phyloP scores from a whole-genome alignment of 176 grass and related monocot genomes.

The Melocanna baccifera region DNA sequence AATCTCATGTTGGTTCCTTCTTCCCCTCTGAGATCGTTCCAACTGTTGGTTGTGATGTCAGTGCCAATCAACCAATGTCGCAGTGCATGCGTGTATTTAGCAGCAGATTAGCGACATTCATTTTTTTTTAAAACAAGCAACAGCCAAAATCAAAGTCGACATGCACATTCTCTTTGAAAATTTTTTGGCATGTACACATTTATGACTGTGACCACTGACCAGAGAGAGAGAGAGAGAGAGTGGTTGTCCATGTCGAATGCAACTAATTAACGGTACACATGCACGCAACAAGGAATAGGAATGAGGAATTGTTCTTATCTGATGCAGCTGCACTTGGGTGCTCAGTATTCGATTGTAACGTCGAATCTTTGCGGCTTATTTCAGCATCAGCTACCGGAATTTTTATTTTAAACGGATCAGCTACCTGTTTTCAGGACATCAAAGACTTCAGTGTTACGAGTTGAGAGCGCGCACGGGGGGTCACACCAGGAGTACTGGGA shows the following conservation, averaged over 20 bases:
- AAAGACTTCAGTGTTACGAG: not conserved
- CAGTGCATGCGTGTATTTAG: not conserved
- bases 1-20: not conserved
- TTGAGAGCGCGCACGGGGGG: too few relatives aligned
- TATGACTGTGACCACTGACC: not conserved
- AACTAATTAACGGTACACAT: not conserved
- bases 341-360: not conserved
- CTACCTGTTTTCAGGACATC: not conserved
- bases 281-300: not conserved
- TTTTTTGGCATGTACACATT: slow-evolving; percentile 12
- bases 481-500: too few relatives aligned
- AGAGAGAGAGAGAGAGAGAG: not conserved
- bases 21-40: not conserved
- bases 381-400: not conserved
- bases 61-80: not conserved
- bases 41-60: not conserved
- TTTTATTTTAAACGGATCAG: too few relatives aligned
- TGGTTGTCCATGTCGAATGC: not conserved
- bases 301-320: slow-evolving; percentile 3
- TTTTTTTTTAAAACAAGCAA: not conserved
- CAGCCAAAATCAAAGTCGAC: not conserved
- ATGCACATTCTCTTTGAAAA: not conserved
- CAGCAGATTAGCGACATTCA: not conserved
- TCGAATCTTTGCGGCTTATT: not conserved
- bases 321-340: not conserved